Conservation (phyloP, 345 rosid genomes). For the Lepidium africanum region DNA sequence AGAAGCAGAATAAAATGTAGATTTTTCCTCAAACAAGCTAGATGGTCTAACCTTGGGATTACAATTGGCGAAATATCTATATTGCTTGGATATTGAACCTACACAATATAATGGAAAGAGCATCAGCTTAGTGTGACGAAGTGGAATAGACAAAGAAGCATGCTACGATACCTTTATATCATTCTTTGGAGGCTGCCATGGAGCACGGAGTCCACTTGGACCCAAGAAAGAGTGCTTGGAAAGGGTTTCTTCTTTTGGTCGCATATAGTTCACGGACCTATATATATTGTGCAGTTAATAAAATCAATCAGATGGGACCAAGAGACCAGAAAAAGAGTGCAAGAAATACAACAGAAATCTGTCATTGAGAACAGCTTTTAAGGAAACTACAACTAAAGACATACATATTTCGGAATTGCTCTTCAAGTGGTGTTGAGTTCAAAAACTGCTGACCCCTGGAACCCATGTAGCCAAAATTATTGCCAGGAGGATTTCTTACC, state of each 20-base stretch:
- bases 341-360: neutral
- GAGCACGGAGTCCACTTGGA: constrained; percentile 72
- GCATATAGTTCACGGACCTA: constrained; percentile 57
- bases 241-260: constrained; percentile 78
- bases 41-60: constrained; percentile 64
- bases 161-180: constrained; percentile 44
- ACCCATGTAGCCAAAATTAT: constrained; percentile 38
- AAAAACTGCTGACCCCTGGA: constrained; percentile 38
- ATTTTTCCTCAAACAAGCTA: neutral
- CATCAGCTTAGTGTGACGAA: constrained; percentile 17
- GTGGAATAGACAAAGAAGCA: neutral
- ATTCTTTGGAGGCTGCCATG: constrained; percentile 70
- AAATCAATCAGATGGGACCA: too few relatives aligned
- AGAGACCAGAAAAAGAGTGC: too few relatives aligned
- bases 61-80: constrained; percentile 72
- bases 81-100: constrained; percentile 81
- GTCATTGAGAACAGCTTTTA: neutral
- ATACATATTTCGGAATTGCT: constrained; percentile 60
- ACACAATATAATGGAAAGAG: constrained; percentile 7
- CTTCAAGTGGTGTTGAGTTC: constrained; percentile 40
- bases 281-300: constrained; percentile 3
- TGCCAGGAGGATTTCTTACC: constrained; percentile 43
- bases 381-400: constrained; percentile 5
- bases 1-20: neutral
- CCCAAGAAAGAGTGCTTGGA: constrained; percentile 90